Conservation (phyloP, 2,329 filamentous ascomycete genomes). For the Microdochium nivale region DNA sequence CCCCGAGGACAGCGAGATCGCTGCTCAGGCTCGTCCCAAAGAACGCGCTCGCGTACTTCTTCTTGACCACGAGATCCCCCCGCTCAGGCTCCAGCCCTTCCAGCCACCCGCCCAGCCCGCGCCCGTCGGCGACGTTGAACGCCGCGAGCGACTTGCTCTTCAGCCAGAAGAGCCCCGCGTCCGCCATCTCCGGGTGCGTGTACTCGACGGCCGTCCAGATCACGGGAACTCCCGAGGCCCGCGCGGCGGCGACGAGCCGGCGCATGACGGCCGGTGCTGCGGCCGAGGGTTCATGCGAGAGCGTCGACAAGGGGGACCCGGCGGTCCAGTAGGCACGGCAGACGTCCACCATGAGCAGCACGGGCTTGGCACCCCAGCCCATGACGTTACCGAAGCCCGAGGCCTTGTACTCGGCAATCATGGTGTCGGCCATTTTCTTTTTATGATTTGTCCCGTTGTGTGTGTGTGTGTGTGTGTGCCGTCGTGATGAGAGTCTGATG, state of each 20-base stretch:
- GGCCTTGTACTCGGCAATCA: not conserved
- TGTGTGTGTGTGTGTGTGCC: not conserved
- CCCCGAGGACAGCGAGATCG: conserved; percentile 24
- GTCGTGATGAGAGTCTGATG: too few relatives aligned
- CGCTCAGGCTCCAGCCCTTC: conserved; percentile 25
- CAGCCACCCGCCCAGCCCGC: conserved; percentile 28
- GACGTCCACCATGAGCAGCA: conserved; percentile 35
- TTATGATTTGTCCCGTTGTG: not conserved
- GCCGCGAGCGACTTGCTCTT: conserved; percentile 32
- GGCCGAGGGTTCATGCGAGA: conserved; percentile 24
- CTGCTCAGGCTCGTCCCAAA: conserved; percentile 34
- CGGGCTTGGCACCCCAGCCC: conserved; percentile 32
- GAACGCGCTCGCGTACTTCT: conserved; percentile 34
- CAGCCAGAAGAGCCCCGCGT: conserved; percentile 32
- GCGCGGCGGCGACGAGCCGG: conserved; percentile 28
- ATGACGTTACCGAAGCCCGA: conserved; percentile 31
- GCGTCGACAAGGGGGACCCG: conserved; percentile 30
- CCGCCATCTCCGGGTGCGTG: conserved; percentile 30
- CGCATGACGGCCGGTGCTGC: conserved; percentile 27
- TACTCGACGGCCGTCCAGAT: conserved; percentile 36
- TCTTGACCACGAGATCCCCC: conserved; percentile 26
- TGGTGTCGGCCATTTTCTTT: not conserved
- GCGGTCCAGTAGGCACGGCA: conserved; percentile 35
- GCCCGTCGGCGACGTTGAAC: conserved; percentile 28
- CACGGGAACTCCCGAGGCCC: conserved; percentile 25